Percentiles rank a stretch among this genome's conserved stretches.
These are phyloP conservation scores for Dillenia turbinata DNA, from an alignment of 164 flowering plant genomes.

Conservation along the genomic window DNA sequence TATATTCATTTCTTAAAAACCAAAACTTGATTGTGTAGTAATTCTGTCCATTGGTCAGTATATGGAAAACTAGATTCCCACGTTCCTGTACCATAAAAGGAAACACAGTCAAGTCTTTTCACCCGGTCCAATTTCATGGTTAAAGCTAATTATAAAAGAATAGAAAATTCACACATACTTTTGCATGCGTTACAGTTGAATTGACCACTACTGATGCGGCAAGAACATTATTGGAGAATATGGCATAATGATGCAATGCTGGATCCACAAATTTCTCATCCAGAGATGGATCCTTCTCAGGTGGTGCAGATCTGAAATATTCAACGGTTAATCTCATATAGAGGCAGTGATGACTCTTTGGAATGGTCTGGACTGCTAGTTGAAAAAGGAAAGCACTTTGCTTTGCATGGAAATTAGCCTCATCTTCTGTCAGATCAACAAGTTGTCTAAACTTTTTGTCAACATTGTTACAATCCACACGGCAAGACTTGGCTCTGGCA, in stretches of 20 bases:
- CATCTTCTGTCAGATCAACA: constrained; percentile 88
- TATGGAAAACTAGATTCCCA: constrained; percentile 74
- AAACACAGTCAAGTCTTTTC: constrained; percentile 3
- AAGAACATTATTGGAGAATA: constrained; percentile 80
- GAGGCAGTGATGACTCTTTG: constrained; percentile 92
- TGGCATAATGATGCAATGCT: constrained; percentile 57
- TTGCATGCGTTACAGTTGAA: constrained; percentile 74
- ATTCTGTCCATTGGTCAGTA: constrained; percentile 73
- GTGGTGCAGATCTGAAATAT: constrained; percentile 52
- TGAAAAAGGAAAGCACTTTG: constrained; percentile 94
- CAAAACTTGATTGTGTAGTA: constrained; percentile 83
- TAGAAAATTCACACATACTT: constrained; percentile 33
- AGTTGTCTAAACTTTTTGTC: constrained; percentile 90
- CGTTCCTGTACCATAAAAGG: constrained; percentile 58
- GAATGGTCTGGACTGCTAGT: constrained; percentile 87
- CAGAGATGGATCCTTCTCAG: constrained; percentile 30
- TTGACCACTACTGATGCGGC: constrained; percentile 90
- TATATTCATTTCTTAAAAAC: constrained; percentile 54
- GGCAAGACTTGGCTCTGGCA: constrained; percentile 53
- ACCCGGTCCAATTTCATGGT: not conserved
- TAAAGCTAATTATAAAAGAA: not conserved
- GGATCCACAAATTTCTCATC: constrained; percentile 44
- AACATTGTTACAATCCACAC: constrained; percentile 77
- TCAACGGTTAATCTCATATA: constrained; percentile 90
- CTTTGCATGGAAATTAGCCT: constrained; percentile 90